Percentiles rank a stretch among this genome's conserved stretches.
These are phyloP conservation scores for Solanum appendiculatum DNA, from an alignment of 257 asterid genomes.

Conservation along the genomic window DNA sequence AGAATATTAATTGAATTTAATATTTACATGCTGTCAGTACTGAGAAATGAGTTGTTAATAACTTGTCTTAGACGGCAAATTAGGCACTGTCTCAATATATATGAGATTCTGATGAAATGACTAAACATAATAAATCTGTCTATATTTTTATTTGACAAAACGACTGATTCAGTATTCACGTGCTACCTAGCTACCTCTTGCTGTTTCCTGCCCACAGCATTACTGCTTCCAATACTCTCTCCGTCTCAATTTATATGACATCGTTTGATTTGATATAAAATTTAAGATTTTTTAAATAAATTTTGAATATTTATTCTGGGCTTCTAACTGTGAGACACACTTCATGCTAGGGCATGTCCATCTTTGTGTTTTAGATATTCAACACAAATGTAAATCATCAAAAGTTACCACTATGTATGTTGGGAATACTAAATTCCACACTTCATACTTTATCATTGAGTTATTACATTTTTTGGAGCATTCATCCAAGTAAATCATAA, in stretches of 20 bases:
- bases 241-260: fast-evolving
- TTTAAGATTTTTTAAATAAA: no score
- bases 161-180: background rate
- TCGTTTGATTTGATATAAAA: no score
- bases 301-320: no score
- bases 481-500: background rate
- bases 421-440: background rate
- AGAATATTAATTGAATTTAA: background rate
- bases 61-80: background rate
- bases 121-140: background rate
- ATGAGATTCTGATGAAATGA: background rate
- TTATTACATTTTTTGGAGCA: background rate
- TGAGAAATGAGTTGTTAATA: background rate
- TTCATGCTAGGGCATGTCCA: background rate
- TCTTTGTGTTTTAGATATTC: background rate
- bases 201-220: background rate
- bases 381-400: background rate
- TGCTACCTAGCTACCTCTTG: background rate
- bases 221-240: no score
- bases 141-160: background rate
- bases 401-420: background rate
- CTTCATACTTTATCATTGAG: background rate
- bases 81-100: background rate
- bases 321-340: background rate
- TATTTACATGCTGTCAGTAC: background rate